Evolutionary conservation across 306 rosid species (phyloP).

Genomic region (Pachyrhizus erosus): DNA sequence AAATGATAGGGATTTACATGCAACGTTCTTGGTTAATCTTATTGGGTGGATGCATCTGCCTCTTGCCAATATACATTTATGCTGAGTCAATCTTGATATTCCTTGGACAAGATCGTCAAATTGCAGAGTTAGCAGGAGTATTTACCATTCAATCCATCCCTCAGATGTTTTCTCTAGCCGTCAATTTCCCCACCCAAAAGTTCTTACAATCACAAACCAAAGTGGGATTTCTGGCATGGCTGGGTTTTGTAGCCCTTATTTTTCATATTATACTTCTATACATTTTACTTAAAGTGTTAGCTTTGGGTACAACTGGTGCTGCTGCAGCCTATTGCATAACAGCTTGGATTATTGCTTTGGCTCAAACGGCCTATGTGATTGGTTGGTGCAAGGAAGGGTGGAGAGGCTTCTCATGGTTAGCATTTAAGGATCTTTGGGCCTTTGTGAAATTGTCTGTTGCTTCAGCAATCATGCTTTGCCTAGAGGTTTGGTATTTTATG

Average conservation of each 20-base stretch:
- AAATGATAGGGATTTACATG: slow-evolving; percentile 92
- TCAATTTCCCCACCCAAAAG: slow-evolving; percentile 86
- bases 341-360: slow-evolving; percentile 77
- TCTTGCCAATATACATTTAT: slow-evolving; percentile 76
- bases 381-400: slow-evolving; percentile 85
- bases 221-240: slow-evolving; percentile 82
- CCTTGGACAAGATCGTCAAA: slow-evolving; percentile 76
- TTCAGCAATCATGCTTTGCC: slow-evolving; percentile 94
- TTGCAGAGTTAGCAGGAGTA: slow-evolving; percentile 79
- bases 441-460: slow-evolving; percentile 84
- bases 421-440: slow-evolving; percentile 83
- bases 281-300: slow-evolving; percentile 54
- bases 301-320: slow-evolving; percentile 85
- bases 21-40: slow-evolving; percentile 91
- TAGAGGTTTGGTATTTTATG: slow-evolving; percentile 98
- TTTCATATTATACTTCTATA: slow-evolving; percentile 55
- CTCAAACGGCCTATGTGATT: slow-evolving; percentile 76
- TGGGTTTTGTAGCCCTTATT: slow-evolving; percentile 63
- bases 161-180: slow-evolving; percentile 86
- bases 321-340: slow-evolving; percentile 78
- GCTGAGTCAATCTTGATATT: slow-evolving; percentile 68
- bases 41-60: slow-evolving; percentile 54
- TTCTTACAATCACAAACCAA: slow-evolving; percentile 92
- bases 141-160: slow-evolving; percentile 87
- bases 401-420: slow-evolving; percentile 90